phyloP scores from a whole-genome alignment of 2,329 filamentous ascomycete species.

The Cladobotryum mycophilum region DNA sequence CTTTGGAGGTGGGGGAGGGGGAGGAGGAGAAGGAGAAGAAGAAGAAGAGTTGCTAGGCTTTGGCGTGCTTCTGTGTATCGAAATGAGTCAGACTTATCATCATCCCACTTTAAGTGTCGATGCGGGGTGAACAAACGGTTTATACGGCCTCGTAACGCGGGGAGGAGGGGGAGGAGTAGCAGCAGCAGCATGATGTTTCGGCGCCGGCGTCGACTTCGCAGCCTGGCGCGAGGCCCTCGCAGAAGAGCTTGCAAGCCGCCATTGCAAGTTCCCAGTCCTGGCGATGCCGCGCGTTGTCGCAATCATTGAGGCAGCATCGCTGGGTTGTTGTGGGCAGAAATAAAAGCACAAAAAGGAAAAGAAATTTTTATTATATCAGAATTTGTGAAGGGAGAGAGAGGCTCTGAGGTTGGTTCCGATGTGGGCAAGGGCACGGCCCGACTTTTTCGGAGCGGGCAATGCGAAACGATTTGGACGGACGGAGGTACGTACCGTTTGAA shows the following conservation, averaged over 20 bases:
- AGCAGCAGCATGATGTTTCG: background rate
- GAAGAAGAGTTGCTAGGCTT: constrained; percentile 9
- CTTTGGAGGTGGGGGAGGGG: constrained; percentile 18
- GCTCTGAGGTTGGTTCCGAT: background rate
- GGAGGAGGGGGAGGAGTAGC: constrained; percentile 13
- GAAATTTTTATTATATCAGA: no score
- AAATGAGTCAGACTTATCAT: background rate
- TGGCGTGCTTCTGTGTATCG: background rate
- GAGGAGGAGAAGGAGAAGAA: constrained; percentile 15
- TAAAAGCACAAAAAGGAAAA: no score
- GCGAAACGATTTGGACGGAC: no score
- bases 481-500: no score
- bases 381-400: background rate
- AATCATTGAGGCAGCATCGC: constrained; percentile 24
- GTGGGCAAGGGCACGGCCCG: constrained; percentile 16
- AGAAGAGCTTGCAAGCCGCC: constrained; percentile 26
- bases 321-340: no score
- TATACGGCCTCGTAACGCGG: constrained; percentile 22
- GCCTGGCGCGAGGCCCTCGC: constrained; percentile 18
- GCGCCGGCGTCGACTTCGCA: constrained; percentile 11
- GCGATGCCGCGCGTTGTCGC: constrained; percentile 21
- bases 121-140: constrained; percentile 21
- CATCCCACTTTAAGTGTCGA: background rate
- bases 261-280: constrained; percentile 15
- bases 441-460: constrained; percentile 8